phyloP scores from a whole-genome alignment of 208 protist genomes.

The Leishmania tarentolae region DNA sequence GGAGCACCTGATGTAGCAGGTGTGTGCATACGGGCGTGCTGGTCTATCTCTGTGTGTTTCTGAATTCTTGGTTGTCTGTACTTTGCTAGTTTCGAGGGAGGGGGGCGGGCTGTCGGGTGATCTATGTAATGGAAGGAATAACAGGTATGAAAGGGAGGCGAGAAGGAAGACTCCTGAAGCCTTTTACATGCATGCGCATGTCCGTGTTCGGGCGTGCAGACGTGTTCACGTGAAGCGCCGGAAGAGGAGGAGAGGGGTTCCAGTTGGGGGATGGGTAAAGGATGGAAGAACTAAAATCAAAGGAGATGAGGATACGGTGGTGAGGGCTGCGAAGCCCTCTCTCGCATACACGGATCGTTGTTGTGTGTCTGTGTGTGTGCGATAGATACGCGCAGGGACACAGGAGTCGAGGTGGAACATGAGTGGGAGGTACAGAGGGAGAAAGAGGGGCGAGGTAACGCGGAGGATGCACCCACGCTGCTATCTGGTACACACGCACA shows the following conservation, averaged over 20 bases:
- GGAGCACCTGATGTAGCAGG: background rate
- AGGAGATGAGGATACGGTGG: background rate
- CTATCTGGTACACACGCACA: background rate
- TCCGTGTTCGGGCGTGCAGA: background rate
- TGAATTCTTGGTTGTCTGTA: background rate
- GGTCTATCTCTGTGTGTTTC: background rate
- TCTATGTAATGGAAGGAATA: background rate
- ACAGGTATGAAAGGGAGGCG: background rate
- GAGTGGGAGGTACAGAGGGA: too few species aligned
- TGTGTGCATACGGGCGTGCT: background rate
- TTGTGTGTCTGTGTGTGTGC: constrained; percentile 1
- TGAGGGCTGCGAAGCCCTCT: background rate
- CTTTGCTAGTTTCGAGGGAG: background rate
- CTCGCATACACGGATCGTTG: background rate
- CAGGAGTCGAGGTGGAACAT: background rate
- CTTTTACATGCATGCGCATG: background rate
- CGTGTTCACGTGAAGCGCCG: background rate
- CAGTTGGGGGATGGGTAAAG: background rate
- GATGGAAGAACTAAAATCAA: background rate
- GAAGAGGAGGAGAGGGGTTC: background rate
- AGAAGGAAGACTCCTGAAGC: background rate
- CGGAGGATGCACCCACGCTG: background rate
- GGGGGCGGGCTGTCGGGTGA: background rate
- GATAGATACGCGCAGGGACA: background rate
- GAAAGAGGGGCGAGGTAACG: background rate